Evolutionary conservation across 805 yeast genomes (phyloP).

Genomic region (Candida nemodendra): DNA sequence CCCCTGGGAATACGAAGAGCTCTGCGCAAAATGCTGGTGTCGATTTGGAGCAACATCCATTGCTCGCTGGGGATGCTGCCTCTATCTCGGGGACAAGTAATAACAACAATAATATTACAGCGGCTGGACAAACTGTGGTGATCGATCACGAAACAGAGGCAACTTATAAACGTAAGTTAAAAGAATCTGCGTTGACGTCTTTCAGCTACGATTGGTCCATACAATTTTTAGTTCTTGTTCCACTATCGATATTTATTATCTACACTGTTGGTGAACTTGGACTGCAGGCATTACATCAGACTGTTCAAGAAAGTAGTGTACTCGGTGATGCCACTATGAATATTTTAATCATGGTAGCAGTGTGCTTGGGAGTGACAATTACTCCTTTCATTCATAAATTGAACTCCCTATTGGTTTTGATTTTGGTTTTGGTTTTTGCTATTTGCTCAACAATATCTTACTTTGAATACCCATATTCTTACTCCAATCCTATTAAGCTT

Average conservation of each 20-base stretch:
- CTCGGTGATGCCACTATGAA: conserved; percentile 41
- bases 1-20: conserved; percentile 13
- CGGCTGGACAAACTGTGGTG: conserved; percentile 19
- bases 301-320: conserved; percentile 61
- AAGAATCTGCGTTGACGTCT: conserved; percentile 37
- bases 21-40: conserved; percentile 19
- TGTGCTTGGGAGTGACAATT: conserved; percentile 47
- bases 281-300: conserved; percentile 65
- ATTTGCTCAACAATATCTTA: conserved; percentile 39
- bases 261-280: conserved; percentile 54
- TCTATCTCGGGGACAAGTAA: conserved; percentile 1
- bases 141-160: conserved; percentile 29
- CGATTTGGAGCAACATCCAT: conserved; percentile 25
- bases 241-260: conserved; percentile 56
- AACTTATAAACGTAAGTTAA: conserved; percentile 26
- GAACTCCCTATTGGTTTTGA: conserved; percentile 50
- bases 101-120: conserved; percentile 1
- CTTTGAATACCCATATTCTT: conserved; percentile 57
- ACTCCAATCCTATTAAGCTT: conserved; percentile 64
- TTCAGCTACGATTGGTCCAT: conserved; percentile 78
- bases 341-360: conserved; percentile 34
- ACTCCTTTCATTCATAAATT: conserved; percentile 70
- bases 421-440: conserved; percentile 39
- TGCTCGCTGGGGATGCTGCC: conserved; percentile 12
- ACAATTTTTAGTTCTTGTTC: conserved; percentile 69